Percentiles rank a stretch among this genome's conserved stretches.
phyloP scores from a whole-genome alignment of 345 rosid species.

The Clarkia xantiana region DNA sequence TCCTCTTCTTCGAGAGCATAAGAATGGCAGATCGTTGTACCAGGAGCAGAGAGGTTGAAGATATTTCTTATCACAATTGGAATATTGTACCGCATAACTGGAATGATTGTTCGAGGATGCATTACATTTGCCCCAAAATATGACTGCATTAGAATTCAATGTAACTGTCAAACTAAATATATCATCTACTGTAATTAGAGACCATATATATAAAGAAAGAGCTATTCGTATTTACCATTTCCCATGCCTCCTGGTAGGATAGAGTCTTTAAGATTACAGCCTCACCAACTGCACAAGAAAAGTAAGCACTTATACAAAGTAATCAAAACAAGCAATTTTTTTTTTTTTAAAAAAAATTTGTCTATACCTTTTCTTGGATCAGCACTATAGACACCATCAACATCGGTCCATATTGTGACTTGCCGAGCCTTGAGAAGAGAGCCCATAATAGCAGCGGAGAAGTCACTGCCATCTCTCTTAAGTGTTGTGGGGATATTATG shows the following conservation, averaged over 20 bases:
- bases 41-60: conserved; percentile 78
- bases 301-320: too few relatives aligned
- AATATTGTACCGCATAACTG: conserved; percentile 82
- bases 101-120: conserved; percentile 97
- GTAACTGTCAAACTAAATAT: conserved; percentile 8
- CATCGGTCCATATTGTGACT: conserved; percentile 98
- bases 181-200: conserved; percentile 7
- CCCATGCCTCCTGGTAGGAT: conserved; percentile 99
- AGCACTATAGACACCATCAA: conserved; percentile 96
- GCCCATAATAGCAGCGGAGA: conserved; percentile 98
- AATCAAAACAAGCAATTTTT: too few relatives aligned
- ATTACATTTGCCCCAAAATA: conserved; percentile 97
- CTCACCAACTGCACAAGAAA: conserved; percentile 60
- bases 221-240: conserved; percentile 54
- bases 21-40: conserved; percentile 67
- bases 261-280: conserved; percentile 72
- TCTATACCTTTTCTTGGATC: conserved; percentile 89
- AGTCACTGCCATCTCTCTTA: conserved; percentile 99
- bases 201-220: conserved; percentile 10
- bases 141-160: conserved; percentile 53
- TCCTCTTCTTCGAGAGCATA: conserved; percentile 32
- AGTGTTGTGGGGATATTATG: conserved; percentile 88
- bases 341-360: too few relatives aligned
- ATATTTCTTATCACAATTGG: conserved; percentile 92
- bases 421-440: conserved; percentile 68